phyloP scores from a whole-genome alignment of 768 basidiomycete species.

The Gautieria morchelliformis region DNA sequence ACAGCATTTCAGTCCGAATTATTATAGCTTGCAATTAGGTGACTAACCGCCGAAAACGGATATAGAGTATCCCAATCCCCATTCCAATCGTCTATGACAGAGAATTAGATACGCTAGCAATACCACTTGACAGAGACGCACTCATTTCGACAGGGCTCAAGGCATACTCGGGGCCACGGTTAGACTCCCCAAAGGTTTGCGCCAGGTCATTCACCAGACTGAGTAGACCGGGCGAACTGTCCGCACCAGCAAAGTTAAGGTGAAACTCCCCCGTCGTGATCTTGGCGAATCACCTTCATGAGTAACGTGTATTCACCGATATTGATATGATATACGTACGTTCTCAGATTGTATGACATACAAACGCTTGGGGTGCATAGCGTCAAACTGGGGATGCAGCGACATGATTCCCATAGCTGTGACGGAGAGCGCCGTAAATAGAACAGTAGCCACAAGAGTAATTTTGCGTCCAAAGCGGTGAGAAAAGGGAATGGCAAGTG shows the following conservation, averaged over 20 bases:
- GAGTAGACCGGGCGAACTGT: slow-evolving; percentile 70
- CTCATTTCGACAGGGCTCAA: slow-evolving; percentile 4
- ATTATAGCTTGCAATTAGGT: not conserved
- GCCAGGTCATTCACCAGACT: slow-evolving; percentile 54
- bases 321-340: slow-evolving; percentile 33
- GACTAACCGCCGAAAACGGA: slow-evolving; percentile 62
- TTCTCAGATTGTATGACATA: slow-evolving; percentile 83
- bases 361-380: slow-evolving; percentile 77
- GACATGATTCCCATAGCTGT: slow-evolving; percentile 53
- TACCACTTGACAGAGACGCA: not conserved
- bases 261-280: slow-evolving; percentile 62
- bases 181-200: not conserved
- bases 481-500: slow-evolving; percentile 58
- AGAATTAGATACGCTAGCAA: not conserved
- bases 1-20: not conserved
- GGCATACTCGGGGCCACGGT: not conserved
- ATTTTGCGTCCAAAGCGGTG: slow-evolving; percentile 54
- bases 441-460: slow-evolving; percentile 30
- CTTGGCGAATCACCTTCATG: slow-evolving; percentile 26
- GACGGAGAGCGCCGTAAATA: slow-evolving; percentile 34
- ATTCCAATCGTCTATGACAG: slow-evolving; percentile 61
- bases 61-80: slow-evolving; percentile 84
- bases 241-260: slow-evolving; percentile 74
- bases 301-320: not conserved
- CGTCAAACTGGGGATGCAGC: slow-evolving; percentile 58